phyloP scores from a whole-genome alignment of 257 asterid genomes.

The Nyctanthes arbortristis region DNA sequence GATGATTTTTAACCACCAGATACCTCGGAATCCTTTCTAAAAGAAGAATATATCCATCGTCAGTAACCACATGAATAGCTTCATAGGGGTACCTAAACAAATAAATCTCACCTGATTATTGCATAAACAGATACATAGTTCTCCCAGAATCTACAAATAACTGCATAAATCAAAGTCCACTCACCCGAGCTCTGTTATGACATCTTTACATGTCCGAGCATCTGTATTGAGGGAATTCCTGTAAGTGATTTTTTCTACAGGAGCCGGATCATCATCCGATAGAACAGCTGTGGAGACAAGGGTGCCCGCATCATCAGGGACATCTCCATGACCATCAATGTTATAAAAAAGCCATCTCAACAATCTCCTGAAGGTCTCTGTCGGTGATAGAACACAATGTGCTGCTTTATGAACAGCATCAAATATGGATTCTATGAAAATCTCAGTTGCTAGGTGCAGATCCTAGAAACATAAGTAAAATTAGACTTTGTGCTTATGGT shows the following conservation, averaged over 20 bases:
- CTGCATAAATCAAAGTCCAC: conserved; percentile 16
- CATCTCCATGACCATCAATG: conserved; percentile 29
- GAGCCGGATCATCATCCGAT: conserved; percentile 71
- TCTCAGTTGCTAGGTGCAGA: conserved; percentile 85
- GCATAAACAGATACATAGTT: conserved; percentile 8
- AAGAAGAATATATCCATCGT: conserved; percentile 94
- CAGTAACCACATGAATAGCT: conserved; percentile 83
- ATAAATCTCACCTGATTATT: conserved; percentile 6
- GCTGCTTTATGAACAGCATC: conserved; percentile 85
- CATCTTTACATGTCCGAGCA: conserved; percentile 97
- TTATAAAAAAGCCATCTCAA: conserved; percentile 55
- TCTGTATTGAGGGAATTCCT: conserved; percentile 75
- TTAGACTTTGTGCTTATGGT: conserved; percentile 5
- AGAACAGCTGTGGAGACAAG: conserved; percentile 56
- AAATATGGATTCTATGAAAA: conserved; percentile 74
- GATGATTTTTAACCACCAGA: conserved; percentile 19
- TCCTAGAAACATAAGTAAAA: conserved; percentile 51
- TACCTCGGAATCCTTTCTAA: conserved; percentile 97
- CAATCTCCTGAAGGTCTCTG: conserved; percentile 53
- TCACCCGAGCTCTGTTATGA: conserved; percentile 97
- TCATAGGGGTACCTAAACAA: conserved; percentile 86
- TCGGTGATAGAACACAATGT: conserved; percentile 74
- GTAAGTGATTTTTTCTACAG: conserved; percentile 50
- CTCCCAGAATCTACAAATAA: background rate
- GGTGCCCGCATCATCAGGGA: conserved; percentile 40